These are phyloP conservation scores for Typha latifolia DNA, from an alignment of 176 grass and related monocot species.

Conservation along the genomic window DNA sequence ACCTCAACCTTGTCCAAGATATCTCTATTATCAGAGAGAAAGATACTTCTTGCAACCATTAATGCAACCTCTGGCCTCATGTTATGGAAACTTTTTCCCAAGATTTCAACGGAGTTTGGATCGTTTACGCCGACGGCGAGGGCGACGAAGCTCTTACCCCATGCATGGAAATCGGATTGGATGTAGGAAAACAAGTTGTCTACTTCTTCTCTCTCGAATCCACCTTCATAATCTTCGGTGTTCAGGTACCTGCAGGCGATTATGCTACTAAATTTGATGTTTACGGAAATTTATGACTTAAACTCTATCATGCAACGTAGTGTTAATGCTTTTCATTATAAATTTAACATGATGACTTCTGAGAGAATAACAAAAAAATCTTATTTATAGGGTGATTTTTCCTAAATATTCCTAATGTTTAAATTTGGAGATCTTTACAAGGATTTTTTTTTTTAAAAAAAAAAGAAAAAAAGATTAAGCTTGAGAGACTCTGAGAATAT, in stretches of 20 bases:
- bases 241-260: constrained; percentile 45
- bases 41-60: constrained; percentile 40
- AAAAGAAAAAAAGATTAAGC: too few relatives aligned
- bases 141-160: constrained; percentile 41
- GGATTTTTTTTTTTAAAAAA: too few relatives aligned
- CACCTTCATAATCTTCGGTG: constrained; percentile 65
- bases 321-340: too few relatives aligned
- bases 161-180: constrained; percentile 39
- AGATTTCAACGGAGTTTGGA: neutral
- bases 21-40: constrained; percentile 48
- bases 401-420: too few relatives aligned
- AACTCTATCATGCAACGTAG: too few relatives aligned
- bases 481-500: too few relatives aligned
- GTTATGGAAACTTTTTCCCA: constrained; percentile 41
- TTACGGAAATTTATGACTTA: too few relatives aligned
- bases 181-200: constrained; percentile 39
- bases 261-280: neutral
- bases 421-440: too few relatives aligned
- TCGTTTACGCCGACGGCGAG: constrained; percentile 22
- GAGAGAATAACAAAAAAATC: too few relatives aligned
- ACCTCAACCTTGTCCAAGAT: constrained; percentile 29
- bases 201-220: constrained; percentile 39
- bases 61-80: constrained; percentile 60
- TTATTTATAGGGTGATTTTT: too few relatives aligned
- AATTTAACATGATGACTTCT: too few relatives aligned